phyloP scores from a whole-genome alignment of 192 early-diverging fungal species.

The Thoreauomyces humboldtii region DNA sequence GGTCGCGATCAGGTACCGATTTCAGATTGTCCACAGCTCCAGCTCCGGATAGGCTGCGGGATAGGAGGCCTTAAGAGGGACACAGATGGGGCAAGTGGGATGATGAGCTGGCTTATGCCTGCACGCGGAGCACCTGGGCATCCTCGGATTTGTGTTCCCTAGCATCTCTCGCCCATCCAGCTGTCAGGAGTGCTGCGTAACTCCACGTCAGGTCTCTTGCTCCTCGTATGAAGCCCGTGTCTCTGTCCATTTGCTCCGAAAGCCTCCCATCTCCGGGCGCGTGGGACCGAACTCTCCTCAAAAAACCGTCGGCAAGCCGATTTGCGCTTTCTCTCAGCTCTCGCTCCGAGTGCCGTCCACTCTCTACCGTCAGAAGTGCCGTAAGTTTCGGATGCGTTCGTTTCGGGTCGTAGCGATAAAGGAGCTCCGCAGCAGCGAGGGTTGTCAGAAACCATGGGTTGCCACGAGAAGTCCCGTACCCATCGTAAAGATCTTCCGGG shows the following conservation, averaged over 20 bases:
- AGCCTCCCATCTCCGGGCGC: constrained; percentile 49
- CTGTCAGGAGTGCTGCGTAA: constrained; percentile 57
- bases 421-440: constrained; percentile 58
- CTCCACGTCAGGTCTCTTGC: constrained; percentile 73
- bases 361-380: background rate
- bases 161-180: constrained; percentile 15
- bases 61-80: too few relatives aligned
- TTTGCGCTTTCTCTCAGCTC: background rate
- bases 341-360: background rate
- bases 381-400: background rate
- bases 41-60: too few relatives aligned
- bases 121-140: too few relatives aligned
- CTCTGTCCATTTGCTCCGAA: constrained; percentile 62
- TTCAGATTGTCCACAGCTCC: too few relatives aligned
- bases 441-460: constrained; percentile 80
- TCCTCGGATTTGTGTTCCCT: too few relatives aligned
- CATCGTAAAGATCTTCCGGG: constrained; percentile 74
- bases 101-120: too few relatives aligned
- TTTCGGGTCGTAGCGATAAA: constrained; percentile 38
- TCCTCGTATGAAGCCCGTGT: constrained; percentile 55
- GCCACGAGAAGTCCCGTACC: constrained; percentile 43
- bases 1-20: too few relatives aligned
- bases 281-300: constrained; percentile 55
- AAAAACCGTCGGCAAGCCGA: constrained; percentile 50
- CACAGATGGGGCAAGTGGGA: too few relatives aligned